Percentiles rank a stretch among this genome's conserved stretches.
These are phyloP conservation scores for Globisporangium cylindrosporum DNA, from an alignment of 352 stramenopile genomes.

Conservation along the genomic window DNA sequence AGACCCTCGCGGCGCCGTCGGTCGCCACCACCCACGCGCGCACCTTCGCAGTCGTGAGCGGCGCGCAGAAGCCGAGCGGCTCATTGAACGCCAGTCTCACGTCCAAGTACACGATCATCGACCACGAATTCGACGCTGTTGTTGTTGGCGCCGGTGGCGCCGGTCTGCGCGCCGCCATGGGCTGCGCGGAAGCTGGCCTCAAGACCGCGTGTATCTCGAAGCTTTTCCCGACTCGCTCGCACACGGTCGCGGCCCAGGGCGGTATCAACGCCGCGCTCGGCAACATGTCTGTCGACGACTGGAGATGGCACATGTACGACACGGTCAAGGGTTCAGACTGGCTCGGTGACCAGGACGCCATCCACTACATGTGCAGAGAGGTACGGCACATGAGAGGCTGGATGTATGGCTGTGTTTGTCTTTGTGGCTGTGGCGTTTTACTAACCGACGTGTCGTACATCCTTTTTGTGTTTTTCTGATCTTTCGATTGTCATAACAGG, in stretches of 20 bases:
- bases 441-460: neutral
- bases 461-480: conserved; percentile 5
- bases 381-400: conserved; percentile 8
- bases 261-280: conserved; percentile 97
- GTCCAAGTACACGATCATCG: conserved; percentile 80
- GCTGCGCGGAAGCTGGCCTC: conserved; percentile 90
- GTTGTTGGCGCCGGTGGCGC: conserved; percentile 95
- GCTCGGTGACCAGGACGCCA: conserved; percentile 97
- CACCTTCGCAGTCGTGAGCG: conserved; percentile 23
- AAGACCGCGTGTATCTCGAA: conserved; percentile 98
- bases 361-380: conserved; percentile 98
- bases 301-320: conserved; percentile 97
- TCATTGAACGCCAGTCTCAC: conserved; percentile 33
- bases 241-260: conserved; percentile 96
- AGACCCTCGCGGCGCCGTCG: neutral
- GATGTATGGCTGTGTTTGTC: neutral
- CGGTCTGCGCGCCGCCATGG: conserved; percentile 93
- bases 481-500: conserved; percentile 15
- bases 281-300: conserved; percentile 97
- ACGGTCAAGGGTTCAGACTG: conserved; percentile 97
- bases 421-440: neutral
- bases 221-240: conserved; percentile 95
- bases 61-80: conserved; percentile 24
- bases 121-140: conserved; percentile 96
- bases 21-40: conserved; percentile 7